phyloP scores from a whole-genome alignment of 176 grass and related monocot genomes.

The Zoysia japonica region DNA sequence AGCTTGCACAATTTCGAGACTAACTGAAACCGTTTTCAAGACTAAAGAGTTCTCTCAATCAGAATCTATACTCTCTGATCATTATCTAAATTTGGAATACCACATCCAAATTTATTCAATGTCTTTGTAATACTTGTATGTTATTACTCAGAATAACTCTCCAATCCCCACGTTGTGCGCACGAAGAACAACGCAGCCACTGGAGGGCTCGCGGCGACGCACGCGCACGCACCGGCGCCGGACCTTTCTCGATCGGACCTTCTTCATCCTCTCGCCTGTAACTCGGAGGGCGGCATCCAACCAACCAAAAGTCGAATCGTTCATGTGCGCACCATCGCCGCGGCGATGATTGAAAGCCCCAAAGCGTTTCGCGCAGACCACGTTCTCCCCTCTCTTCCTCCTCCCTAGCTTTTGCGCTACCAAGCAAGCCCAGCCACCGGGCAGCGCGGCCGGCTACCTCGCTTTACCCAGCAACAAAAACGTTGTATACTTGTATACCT shows the following conservation, averaged over 20 bases:
- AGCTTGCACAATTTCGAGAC: no score
- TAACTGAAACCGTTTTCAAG: no score
- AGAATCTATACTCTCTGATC: no score
- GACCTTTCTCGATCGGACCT: not conserved
- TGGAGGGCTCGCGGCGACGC: no score
- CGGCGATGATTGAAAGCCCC: conserved; percentile 36
- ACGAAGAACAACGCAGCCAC: no score
- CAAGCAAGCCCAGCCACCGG: conserved; percentile 18
- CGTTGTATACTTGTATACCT: not conserved
- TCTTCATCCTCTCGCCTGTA: no score
- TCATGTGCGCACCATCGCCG: conserved; percentile 30
- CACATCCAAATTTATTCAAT: no score
- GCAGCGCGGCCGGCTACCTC: conserved; percentile 19
- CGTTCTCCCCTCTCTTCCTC: conserved; percentile 21
- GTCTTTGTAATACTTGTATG: no score
- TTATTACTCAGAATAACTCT: no score
- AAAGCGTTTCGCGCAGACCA: conserved; percentile 49
- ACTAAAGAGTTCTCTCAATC: no score
- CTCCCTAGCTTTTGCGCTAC: conserved; percentile 7
- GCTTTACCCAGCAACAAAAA: conserved; percentile 40
- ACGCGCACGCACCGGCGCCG: not conserved
- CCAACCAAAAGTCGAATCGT: conserved; percentile 31
- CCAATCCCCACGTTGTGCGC: not conserved
- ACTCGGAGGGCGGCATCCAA: not conserved
- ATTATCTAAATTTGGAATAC: no score